Percentiles rank a stretch among this genome's conserved stretches.
Evolutionary conservation across 306 rosid genomes (phyloP).

Genomic region (Nissolia schottii): DNA sequence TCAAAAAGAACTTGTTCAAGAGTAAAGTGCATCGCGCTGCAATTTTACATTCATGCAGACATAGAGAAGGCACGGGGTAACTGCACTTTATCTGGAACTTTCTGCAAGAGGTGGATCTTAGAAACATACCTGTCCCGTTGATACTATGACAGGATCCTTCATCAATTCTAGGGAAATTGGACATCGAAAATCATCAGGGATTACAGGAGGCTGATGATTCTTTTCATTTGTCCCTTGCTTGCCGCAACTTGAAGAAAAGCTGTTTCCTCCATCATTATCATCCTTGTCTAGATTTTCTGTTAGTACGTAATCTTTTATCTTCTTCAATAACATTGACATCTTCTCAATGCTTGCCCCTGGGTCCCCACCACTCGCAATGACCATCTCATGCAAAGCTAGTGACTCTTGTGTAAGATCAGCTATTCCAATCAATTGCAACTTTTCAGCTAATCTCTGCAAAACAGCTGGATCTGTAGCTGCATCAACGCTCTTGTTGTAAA

Average conservation of each 20-base stretch:
- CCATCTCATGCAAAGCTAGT: constrained; percentile 90
- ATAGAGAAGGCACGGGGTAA: background rate
- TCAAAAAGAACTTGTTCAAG: background rate
- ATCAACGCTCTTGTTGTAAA: constrained; percentile 53
- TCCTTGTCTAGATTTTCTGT: constrained; percentile 65
- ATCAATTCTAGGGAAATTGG: constrained; percentile 95
- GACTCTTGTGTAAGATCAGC: constrained; percentile 86
- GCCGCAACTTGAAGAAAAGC: constrained; percentile 43
- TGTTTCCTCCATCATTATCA: constrained; percentile 41
- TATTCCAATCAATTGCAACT: constrained; percentile 74
- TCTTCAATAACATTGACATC: constrained; percentile 78
- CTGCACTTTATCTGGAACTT: too few relatives aligned
- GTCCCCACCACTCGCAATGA: constrained; percentile 69
- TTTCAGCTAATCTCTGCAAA: constrained; percentile 65
- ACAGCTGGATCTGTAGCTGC: constrained; percentile 51
- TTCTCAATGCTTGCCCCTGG: constrained; percentile 87
- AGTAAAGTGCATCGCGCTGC: background rate
- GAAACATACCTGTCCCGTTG: constrained; percentile 91
- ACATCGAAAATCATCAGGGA: constrained; percentile 94
- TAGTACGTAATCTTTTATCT: constrained; percentile 73
- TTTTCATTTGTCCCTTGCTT: constrained; percentile 46
- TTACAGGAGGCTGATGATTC: constrained; percentile 46
- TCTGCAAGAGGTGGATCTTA: constrained; percentile 1
- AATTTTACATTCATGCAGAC: constrained; percentile 15
- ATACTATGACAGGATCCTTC: constrained; percentile 96